These are phyloP conservation scores for Tolypocladium guangdongense DNA, from an alignment of 2,329 filamentous ascomycete genomes.

Conservation along the genomic window DNA sequence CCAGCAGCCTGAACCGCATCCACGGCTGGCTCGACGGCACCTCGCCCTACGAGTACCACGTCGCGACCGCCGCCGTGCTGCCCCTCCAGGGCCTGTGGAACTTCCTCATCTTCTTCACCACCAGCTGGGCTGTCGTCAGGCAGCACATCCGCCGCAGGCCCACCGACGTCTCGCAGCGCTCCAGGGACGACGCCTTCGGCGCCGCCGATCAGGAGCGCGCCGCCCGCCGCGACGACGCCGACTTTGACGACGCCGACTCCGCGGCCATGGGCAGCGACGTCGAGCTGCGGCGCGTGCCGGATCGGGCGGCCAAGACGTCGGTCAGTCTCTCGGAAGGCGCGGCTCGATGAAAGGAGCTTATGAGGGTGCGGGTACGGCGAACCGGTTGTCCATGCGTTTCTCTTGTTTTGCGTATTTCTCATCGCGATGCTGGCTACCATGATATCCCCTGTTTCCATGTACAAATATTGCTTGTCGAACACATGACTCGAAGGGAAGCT, in stretches of 20 bases:
- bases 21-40: slow-evolving; percentile 48
- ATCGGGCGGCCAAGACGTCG: slow-evolving; percentile 14
- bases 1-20: slow-evolving; percentile 63
- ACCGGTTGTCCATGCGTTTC: not conserved
- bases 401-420: not conserved
- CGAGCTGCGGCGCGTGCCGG: slow-evolving; percentile 18
- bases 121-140: slow-evolving; percentile 34
- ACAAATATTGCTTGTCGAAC: not conserved
- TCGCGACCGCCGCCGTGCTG: slow-evolving; percentile 59
- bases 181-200: not conserved
- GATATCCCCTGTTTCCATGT: not conserved
- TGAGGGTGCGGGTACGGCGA: not conserved
- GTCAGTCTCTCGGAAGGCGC: slow-evolving; percentile 6
- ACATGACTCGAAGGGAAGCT: not conserved
- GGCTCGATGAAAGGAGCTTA: not conserved
- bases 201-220: slow-evolving; percentile 1
- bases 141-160: slow-evolving; percentile 4
- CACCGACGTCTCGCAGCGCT: not conserved
- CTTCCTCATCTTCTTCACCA: slow-evolving; percentile 62
- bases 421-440: not conserved
- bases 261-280: slow-evolving; percentile 19
- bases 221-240: slow-evolving; percentile 3
- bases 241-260: slow-evolving; percentile 19
- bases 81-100: slow-evolving; percentile 78
- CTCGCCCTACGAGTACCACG: slow-evolving; percentile 53